These are phyloP conservation scores for Lentinula raphanica DNA, from an alignment of 768 basidiomycete genomes.

Conservation along the genomic window DNA sequence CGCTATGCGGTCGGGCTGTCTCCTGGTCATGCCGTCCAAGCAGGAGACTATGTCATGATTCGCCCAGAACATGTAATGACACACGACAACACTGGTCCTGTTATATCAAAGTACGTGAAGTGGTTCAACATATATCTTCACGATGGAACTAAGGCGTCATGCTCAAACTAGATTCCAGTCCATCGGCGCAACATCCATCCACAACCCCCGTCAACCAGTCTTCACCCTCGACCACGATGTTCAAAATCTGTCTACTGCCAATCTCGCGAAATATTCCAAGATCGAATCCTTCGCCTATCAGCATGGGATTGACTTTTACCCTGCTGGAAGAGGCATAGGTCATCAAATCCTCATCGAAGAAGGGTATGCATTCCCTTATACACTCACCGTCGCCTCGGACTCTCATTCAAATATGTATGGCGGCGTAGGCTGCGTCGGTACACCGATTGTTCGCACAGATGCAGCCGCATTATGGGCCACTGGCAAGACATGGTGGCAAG, in stretches of 20 bases:
- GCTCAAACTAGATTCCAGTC: conserved; percentile 72
- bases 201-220: conserved; percentile 79
- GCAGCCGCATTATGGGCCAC: conserved; percentile 97
- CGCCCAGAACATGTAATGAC: conserved; percentile 97
- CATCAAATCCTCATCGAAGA: conserved; percentile 98
- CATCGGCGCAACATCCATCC: conserved; percentile 82
- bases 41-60: conserved; percentile 99
- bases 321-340: conserved; percentile 95
- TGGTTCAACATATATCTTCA: background rate
- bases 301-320: conserved; percentile 90
- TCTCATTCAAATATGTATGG: conserved; percentile 99
- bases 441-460: conserved; percentile 94
- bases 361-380: conserved; percentile 95
- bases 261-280: conserved; percentile 84
- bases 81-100: conserved; percentile 97
- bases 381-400: conserved; percentile 93
- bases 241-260: conserved; percentile 89
- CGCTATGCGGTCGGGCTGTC: conserved; percentile 92
- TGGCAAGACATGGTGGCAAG: conserved; percentile 99
- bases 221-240: conserved; percentile 99
- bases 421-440: conserved; percentile 94
- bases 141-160: too few relatives aligned
- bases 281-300: conserved; percentile 88
- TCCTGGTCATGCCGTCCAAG: conserved; percentile 71
- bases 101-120: conserved; percentile 82